phyloP scores from a whole-genome alignment of 352 stramenopile species.

The Globisporangium orthogonon region DNA sequence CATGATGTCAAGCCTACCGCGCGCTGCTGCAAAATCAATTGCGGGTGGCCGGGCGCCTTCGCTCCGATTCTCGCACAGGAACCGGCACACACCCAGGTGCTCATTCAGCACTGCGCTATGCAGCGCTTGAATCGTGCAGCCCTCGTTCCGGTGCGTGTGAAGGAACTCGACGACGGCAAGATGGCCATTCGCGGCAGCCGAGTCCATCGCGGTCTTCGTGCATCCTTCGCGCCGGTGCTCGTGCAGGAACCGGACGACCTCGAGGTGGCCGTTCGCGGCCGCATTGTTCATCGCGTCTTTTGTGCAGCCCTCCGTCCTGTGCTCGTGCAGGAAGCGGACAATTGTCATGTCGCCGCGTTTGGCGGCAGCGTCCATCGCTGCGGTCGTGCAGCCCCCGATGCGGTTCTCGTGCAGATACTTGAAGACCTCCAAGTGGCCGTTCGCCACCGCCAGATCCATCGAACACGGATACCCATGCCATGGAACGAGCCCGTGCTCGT shows the following conservation, averaged over 20 bases:
- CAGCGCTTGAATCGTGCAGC: neutral
- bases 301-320: neutral
- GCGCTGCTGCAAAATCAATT: neutral
- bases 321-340: neutral
- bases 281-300: neutral
- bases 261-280: neutral
- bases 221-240: neutral
- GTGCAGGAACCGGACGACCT: neutral
- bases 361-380: neutral
- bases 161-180: constrained; percentile 4
- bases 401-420: neutral
- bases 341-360: neutral
- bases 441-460: neutral
- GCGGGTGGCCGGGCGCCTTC: neutral
- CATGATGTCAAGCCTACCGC: neutral
- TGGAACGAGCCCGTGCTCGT: neutral
- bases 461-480: neutral
- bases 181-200: neutral
- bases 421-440: neutral
- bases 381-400: neutral
- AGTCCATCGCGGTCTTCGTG: neutral
- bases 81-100: neutral
- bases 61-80: neutral
- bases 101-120: neutral
- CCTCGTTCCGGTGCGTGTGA: neutral